A percentile compares a stretch with the other conserved stretches of the same genome.
These are phyloP conservation scores for Hypsizygus marmoreus DNA, from an alignment of 768 basidiomycete species.

Conservation along the genomic window DNA sequence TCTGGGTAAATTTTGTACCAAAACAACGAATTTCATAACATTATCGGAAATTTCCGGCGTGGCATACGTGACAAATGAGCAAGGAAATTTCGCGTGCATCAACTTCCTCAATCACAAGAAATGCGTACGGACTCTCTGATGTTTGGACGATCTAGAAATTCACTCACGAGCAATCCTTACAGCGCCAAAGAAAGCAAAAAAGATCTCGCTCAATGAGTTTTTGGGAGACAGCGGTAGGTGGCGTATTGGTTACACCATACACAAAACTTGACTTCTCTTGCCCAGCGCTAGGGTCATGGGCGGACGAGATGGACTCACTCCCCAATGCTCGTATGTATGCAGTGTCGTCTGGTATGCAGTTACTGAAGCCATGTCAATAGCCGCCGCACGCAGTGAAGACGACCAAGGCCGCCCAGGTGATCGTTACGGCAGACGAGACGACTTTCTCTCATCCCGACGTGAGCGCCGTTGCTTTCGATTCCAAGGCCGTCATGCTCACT, in stretches of 20 bases:
- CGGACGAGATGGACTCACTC: constrained; percentile 94
- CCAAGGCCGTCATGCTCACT: no score
- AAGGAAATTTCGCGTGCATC: constrained; percentile 15
- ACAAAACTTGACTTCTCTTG: constrained; percentile 16
- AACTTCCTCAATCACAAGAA: constrained; percentile 14
- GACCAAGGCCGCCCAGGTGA: constrained; percentile 56
- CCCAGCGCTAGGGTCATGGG: constrained; percentile 91
- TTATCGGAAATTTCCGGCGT: constrained; percentile 15
- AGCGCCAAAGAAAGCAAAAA: constrained; percentile 93
- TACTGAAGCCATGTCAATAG: constrained; percentile 39
- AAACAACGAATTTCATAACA: background rate
- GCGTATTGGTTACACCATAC: constrained; percentile 18
- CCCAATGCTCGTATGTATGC: constrained; percentile 86
- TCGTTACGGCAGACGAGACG: constrained; percentile 61
- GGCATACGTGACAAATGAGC: constrained; percentile 14
- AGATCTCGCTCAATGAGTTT: constrained; percentile 92
- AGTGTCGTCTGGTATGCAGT: constrained; percentile 1
- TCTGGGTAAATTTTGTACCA: constrained; percentile 17
- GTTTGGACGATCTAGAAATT: background rate
- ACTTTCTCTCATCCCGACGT: constrained; percentile 66
- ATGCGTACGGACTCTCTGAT: constrained; percentile 18
- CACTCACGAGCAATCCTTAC: constrained; percentile 2
- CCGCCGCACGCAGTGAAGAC: constrained; percentile 70
- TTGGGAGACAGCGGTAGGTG: constrained; percentile 81
- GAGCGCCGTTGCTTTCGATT: no score